phyloP scores from a whole-genome alignment of 352 stramenopile genomes.

The Poterioochromonas sp. region DNA sequence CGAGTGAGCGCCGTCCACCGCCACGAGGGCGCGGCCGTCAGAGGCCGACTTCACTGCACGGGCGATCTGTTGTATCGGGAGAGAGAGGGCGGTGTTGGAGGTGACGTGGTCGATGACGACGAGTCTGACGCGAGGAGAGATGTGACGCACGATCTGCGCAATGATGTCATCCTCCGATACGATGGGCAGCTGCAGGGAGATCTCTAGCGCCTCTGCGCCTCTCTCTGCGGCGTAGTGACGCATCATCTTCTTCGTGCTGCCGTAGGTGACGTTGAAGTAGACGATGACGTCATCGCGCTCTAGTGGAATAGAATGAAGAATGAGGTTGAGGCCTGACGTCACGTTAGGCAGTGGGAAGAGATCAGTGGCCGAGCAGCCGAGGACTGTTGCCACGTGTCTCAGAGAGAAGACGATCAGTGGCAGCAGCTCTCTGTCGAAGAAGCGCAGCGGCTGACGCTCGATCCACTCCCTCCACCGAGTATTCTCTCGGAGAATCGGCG shows the following conservation, averaged over 20 bases:
- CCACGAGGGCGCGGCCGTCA: constrained; percentile 50
- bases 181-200: constrained; percentile 29
- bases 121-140: constrained; percentile 40
- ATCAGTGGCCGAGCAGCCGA: constrained; percentile 52
- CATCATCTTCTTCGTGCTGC: constrained; percentile 81
- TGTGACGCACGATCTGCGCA: not conserved
- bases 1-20: constrained; percentile 80
- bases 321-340: constrained; percentile 72
- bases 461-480: constrained; percentile 61
- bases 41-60: constrained; percentile 46
- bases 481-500: constrained; percentile 57
- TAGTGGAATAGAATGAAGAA: constrained; percentile 45
- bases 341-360: constrained; percentile 73
- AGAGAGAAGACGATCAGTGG: constrained; percentile 68
- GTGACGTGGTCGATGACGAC: constrained; percentile 83
- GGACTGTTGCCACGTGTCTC: constrained; percentile 59
- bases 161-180: constrained; percentile 18
- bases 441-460: constrained; percentile 75
- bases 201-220: constrained; percentile 28
- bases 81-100: constrained; percentile 75
- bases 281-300: constrained; percentile 47
- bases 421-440: constrained; percentile 81
- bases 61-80: constrained; percentile 68
- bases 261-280: constrained; percentile 71
- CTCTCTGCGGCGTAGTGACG: constrained; percentile 50